Evolutionary conservation across 2,329 filamentous ascomycete genomes (phyloP), one percentile per base, ranked within the genome.

Genomic region (Fusarium sp.): DNA sequence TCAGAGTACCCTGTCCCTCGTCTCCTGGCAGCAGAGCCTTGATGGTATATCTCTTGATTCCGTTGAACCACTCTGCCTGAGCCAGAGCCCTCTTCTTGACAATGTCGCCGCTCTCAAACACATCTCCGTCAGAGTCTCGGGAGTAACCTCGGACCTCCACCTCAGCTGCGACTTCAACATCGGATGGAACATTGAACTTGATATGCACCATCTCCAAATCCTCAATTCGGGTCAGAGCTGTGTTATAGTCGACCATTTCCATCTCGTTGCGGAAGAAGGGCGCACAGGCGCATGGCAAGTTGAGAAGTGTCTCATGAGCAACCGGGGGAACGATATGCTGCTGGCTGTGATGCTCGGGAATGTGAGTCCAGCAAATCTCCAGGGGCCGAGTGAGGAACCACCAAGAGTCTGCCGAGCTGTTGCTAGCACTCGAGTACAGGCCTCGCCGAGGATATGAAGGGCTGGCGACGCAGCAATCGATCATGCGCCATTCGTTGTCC

Each of bases 361-460:
- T 90, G 79, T 99, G 96, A 1, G 96, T 97, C 85, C 95, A 99
- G 83, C 95, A 98, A 8, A 95, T 88, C 79, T 99, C 93, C 49
- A 90, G 87, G 6, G 96, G 96, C 8, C 92, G 87, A 1, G 93
- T 84, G n/a, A 99, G 87, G 82, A 99, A 99, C 85, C 94, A 99
- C 90, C 93, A 98, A 31, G 84, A 84, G 73, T 99, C 96, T 0
- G 96, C 93, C 1, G 87, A 83, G 44, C 90, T 87, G 64, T 85
- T 87, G 63, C 87, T 87, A 25, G 86, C 86, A 72, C 87, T 92
- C 13, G 93, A 96, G 80, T 96, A 98, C 31, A 89, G 83, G 14
- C 83, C 84, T 51, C 96, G 88, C 62, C 88, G 89, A 9, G 96
- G 95, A 74, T 98, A 93, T 0, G 95, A 97, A 11, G 95, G 94